phyloP scores from a whole-genome alignment of 257 asterid genomes.

The Paulownia fortunei region DNA sequence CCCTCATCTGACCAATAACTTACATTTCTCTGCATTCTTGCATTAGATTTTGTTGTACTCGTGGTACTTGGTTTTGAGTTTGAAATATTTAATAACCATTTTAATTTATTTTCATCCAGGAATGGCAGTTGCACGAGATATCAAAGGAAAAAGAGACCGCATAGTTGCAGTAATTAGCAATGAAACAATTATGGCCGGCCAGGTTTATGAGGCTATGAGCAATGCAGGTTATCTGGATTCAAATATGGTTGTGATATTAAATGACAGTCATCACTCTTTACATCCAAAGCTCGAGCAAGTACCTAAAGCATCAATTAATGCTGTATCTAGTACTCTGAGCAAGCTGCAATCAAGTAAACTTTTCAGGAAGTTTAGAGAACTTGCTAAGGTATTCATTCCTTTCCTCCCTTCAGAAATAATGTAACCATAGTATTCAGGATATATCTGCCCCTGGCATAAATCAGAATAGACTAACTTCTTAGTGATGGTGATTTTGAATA shows the following conservation, averaged over 20 bases:
- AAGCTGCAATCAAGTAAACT: constrained; percentile 85
- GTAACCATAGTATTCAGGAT: background rate
- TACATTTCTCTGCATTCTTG: constrained; percentile 4
- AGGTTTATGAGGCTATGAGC: constrained; percentile 94
- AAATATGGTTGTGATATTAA: constrained; percentile 81
- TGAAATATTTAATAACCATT: background rate
- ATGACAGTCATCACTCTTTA: constrained; percentile 73
- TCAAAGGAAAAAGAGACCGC: constrained; percentile 78
- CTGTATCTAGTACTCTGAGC: constrained; percentile 71
- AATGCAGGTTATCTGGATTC: constrained; percentile 94
- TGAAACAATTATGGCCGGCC: constrained; percentile 88
- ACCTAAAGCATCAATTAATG: constrained; percentile 69
- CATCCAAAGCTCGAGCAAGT: constrained; percentile 77
- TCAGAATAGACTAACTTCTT: background rate
- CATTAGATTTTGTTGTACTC: background rate
- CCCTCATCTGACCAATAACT: constrained; percentile 3
- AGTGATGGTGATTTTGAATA: background rate
- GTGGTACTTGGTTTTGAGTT: background rate
- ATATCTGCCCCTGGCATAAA: background rate
- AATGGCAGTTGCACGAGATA: constrained; percentile 93
- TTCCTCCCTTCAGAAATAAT: background rate
- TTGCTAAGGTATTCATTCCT: constrained; percentile 71
- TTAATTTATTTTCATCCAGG: constrained; percentile 47
- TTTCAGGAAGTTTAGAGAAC: constrained; percentile 76
- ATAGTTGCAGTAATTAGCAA: constrained; percentile 88